Evolutionary conservation across 2,329 filamentous ascomycete species (phyloP), one percentile per base, ranked within the genome.

Genomic region (Epichloe gansuensis): DNA sequence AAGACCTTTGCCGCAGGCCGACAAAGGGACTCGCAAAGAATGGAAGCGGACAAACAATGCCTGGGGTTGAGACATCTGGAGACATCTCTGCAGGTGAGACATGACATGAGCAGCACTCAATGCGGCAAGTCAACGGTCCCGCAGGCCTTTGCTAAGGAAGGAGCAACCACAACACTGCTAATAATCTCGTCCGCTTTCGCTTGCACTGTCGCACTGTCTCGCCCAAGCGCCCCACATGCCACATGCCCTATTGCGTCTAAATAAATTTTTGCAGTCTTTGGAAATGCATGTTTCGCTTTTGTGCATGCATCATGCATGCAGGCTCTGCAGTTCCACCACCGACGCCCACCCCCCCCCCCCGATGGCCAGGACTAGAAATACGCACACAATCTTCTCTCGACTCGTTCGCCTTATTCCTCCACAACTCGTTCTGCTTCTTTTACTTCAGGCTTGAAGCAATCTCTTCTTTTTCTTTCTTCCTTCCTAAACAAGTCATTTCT

Each of bases 321-420:
- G n/a, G 11, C 47, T 27, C 13, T 15, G 47, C 38, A 42, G 17
- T 21, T 21, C 17, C 17, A 21, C 39, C 48, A 42, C 38, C 11
- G 12, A 23, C 31, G 17, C 48, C 48, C 35, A 15, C 12, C 43
- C 43, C 27, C 36, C 8, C 39, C 25, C 48, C 40, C 54, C 52
- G 43, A 55, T 40, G 54, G 52, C 43, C 54, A 52, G 52, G 34
- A 44, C 38, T 55, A 50, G 57, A 58, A 59, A 59, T 58, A 56
- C 43, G 31, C 45, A 41, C 35, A 38, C 34, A 25, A 46, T n/a
- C 41, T 35, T 7, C 11, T 39, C 34, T 2, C 4, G 21, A 6
- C 11, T 12, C 12, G 21, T 38, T n/a, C 21, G 11, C n/a, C 4
- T 35, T 38, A 12, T 38, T 35, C 36, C 47, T 27, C 11, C 40